phyloP scores from a whole-genome alignment of 1,139 yeast species.

The Kodamaea plutei region DNA sequence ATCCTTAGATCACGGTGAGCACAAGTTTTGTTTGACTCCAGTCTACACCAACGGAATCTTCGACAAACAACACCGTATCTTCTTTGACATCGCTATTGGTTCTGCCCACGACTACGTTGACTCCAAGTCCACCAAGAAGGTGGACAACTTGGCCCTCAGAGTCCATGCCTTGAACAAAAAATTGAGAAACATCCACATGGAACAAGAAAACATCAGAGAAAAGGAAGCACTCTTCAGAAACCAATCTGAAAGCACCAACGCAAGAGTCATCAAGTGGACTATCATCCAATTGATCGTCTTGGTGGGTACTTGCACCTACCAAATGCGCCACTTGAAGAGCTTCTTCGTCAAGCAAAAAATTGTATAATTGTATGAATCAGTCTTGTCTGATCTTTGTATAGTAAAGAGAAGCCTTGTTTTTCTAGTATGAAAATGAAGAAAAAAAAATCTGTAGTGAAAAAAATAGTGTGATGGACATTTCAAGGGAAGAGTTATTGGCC shows the following conservation, averaged over 20 bases:
- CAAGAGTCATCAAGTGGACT: conserved; percentile 46
- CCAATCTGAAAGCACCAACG: conserved; percentile 44
- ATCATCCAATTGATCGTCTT: conserved; percentile 43
- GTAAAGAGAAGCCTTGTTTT: too few species aligned
- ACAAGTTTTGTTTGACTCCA: conserved; percentile 46
- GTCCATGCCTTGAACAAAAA: conserved; percentile 39
- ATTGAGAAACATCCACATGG: conserved; percentile 42
- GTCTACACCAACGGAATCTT: conserved; percentile 34
- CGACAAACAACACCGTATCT: conserved; percentile 37
- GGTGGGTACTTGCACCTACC: conserved; percentile 47
- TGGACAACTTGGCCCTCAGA: conserved; percentile 38
- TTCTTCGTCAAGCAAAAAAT: conserved; percentile 51
- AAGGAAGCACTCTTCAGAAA: conserved; percentile 47
- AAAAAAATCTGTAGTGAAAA: background rate
- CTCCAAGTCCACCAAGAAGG: conserved; percentile 43
- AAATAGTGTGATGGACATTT: conserved; percentile 3
- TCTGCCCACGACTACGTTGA: conserved; percentile 46
- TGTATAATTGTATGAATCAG: conserved; percentile 26
- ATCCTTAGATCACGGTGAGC: conserved; percentile 41
- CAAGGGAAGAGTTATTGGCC: conserved; percentile 6
- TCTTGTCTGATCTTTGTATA: too few species aligned
- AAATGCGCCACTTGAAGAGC: conserved; percentile 48
- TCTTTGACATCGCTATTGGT: conserved; percentile 47
- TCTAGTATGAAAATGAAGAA: conserved; percentile 1
- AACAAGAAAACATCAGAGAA: conserved; percentile 46